A percentile compares a stretch with the other conserved stretches of the same genome.
These are phyloP conservation scores for Magnaporthiopsis poae DNA, from an alignment of 2,329 filamentous ascomycete species.

Conservation along the genomic window DNA sequence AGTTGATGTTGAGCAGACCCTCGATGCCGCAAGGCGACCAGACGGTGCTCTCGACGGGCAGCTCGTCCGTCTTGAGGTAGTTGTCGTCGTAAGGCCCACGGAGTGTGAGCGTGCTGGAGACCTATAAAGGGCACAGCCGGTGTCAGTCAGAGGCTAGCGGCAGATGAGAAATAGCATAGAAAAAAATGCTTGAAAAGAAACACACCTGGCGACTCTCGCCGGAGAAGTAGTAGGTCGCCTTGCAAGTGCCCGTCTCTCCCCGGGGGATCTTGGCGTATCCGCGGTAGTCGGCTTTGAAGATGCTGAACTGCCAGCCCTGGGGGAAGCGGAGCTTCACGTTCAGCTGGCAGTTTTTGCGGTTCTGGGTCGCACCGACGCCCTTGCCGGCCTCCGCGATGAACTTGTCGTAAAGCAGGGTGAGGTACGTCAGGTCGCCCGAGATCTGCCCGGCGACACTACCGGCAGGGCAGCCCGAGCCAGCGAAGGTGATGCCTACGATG, in stretches of 20 bases:
- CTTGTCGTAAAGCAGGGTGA: conserved; percentile 43
- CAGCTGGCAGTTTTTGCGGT: conserved; percentile 44
- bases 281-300: conserved; percentile 42
- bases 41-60: conserved; percentile 34
- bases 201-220: conserved; percentile 31
- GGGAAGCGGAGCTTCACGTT: conserved; percentile 42
- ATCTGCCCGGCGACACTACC: conserved; percentile 18
- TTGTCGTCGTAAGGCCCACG: conserved; percentile 30
- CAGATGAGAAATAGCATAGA: not conserved
- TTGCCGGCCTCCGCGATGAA: conserved; percentile 41
- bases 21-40: conserved; percentile 42
- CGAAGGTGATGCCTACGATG: conserved; percentile 18
- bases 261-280: conserved; percentile 37
- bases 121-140: conserved; percentile 17
- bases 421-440: conserved; percentile 18
- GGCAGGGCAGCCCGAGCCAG: conserved; percentile 20
- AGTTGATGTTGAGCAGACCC: conserved; percentile 44
- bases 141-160: not conserved
- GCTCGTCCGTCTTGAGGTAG: conserved; percentile 35
- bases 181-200: not conserved
- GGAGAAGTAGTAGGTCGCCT: conserved; percentile 46
- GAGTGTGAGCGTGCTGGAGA: conserved; percentile 29
- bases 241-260: conserved; percentile 36
- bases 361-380: conserved; percentile 29
- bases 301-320: conserved; percentile 41